Evolutionary conservation across 78 protist genomes (phyloP), one percentile per base, ranked within the genome.

Genomic region (Dictyostelium firmibasis): DNA sequence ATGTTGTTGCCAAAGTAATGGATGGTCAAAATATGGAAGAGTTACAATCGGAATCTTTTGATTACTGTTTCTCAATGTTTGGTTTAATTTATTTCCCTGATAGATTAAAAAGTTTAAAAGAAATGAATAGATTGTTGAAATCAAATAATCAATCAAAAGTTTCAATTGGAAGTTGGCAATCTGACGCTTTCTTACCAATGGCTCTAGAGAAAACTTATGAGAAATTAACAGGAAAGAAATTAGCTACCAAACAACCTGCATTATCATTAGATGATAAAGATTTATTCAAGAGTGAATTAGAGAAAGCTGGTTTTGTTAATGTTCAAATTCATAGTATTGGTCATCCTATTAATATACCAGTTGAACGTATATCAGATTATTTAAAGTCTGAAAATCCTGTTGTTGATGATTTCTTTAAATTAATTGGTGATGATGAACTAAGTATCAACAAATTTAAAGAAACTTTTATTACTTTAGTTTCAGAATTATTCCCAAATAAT

Each of bases 31-130:
- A n/a, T n/a, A 76, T 76, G 83, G 10, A 14, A 16, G 82, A 78
- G 3, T 7, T 60, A 1, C 3, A 76, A 0, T 23, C 36, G 8
- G 53, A 74, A 36, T 16, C 16, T n/a, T 86, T 76, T 10, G 84
- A 86, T 62, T 86, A 75, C 41, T 18, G 18, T 60, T 86, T 76
- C 36, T 86, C 92, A 60, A 35, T 78, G 72, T 86, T 86, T 76
- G 92, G 92, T 36, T 35, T 76, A 23, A 76, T 86, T 31, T 50
- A 47, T 44, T 86, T 86, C 20, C 31, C 43, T 2, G 83, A 74
- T 76, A 43, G 83, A 36, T 29, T 16, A 11, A 76, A 57, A 38
- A 83, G 92, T 25, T 27, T 86, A 3, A 53, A 35, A 13, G 83
- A 74, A 33, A 33, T 86, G 33, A 2, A 86, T 33, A 74, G 92